Conservation (phyloP, 495 filamentous ascomycete genomes). For the Penicillium cosmopolitanum region DNA sequence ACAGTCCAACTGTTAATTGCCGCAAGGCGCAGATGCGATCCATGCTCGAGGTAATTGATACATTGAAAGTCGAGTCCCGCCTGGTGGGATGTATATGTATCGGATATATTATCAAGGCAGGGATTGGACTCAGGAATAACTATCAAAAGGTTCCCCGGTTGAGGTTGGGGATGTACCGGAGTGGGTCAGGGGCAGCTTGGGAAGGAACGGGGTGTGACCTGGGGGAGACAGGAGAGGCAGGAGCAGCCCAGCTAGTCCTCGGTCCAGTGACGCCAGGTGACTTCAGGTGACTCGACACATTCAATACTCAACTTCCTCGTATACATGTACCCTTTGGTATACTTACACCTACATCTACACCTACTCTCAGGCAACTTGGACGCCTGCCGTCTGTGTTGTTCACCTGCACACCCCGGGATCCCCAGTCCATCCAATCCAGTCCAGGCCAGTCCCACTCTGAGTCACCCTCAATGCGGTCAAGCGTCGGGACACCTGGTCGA, state of each 20-base stretch:
- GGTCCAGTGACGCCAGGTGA: neutral
- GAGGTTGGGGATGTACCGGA: neutral
- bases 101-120: neutral
- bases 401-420: slow-evolving; percentile 2
- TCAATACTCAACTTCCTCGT: too few relatives aligned
- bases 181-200: slow-evolving; percentile 3
- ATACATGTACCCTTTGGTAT: too few relatives aligned
- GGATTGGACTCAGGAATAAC: neutral
- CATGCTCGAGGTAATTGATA: neutral
- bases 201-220: neutral
- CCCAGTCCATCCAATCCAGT: slow-evolving; percentile 1
- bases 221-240: neutral
- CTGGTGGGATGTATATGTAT: neutral
- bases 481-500: neutral
- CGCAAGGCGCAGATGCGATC: neutral
- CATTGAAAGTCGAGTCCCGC: neutral
- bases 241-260: neutral
- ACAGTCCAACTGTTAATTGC: neutral
- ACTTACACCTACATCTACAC: too few relatives aligned
- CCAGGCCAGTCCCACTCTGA: neutral
- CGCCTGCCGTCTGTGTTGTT: neutral
- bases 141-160: neutral
- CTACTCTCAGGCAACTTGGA: neutral
- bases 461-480: slow-evolving; percentile 1
- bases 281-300: neutral